Conservation (phyloP, 768 basidiomycete species). For the Lactarius quietus region DNA sequence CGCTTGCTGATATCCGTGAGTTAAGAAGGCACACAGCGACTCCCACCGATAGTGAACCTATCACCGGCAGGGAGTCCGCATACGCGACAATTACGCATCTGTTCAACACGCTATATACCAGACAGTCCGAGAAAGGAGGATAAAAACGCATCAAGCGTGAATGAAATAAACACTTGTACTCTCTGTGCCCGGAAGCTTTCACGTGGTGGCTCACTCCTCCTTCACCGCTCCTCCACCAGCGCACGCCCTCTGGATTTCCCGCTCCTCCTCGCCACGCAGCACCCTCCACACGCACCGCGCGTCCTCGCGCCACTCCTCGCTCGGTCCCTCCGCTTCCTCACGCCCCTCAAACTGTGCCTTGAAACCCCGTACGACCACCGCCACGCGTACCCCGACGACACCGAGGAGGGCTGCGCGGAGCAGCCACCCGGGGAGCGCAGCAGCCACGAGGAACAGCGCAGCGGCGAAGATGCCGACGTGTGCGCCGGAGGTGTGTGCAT, state of each 20-base stretch:
- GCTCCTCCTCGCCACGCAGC: conserved; percentile 21
- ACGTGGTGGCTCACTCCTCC: conserved; percentile 3
- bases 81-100: too few species aligned
- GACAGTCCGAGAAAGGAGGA: too few species aligned
- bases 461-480: conserved; percentile 22
- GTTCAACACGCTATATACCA: too few species aligned
- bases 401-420: conserved; percentile 5
- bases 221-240: not conserved
- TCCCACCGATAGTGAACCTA: too few species aligned
- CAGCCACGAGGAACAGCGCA: not conserved
- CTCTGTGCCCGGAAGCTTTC: too few species aligned
- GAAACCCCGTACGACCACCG: conserved; percentile 13
- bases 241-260: conserved; percentile 11
- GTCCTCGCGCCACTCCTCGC: conserved; percentile 19
- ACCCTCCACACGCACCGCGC: conserved; percentile 23
- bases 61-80: too few species aligned
- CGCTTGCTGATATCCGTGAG: too few species aligned
- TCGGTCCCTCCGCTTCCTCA: not conserved
- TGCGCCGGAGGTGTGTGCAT: conserved; percentile 22
- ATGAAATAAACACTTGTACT: too few species aligned
- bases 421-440: not conserved
- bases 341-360: not conserved
- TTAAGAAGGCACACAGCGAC: too few species aligned
- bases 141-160: too few species aligned
- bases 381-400: not conserved